These are phyloP conservation scores for Scutellaria minor DNA, from an alignment of 257 asterid species.

Conservation along the genomic window DNA sequence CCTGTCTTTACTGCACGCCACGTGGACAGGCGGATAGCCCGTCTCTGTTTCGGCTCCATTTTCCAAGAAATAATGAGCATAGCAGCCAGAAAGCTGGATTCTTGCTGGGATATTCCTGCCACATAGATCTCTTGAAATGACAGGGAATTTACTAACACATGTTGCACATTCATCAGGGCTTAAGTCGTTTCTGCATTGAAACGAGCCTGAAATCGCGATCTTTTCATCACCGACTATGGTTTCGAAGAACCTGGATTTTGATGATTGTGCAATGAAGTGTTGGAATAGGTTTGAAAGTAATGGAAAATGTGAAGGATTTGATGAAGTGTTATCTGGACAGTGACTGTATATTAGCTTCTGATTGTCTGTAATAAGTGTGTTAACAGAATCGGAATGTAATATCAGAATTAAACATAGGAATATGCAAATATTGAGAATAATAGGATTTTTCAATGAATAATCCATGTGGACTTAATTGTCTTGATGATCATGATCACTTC, in stretches of 20 bases:
- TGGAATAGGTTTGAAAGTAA: constrained; percentile 50
- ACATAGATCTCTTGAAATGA: constrained; percentile 43
- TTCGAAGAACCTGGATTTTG: constrained; percentile 51
- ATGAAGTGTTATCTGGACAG: constrained; percentile 50
- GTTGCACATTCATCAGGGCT: constrained; percentile 48
- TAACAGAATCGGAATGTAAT: constrained; percentile 31
- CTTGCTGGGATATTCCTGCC: constrained; percentile 51
- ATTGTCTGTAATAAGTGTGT: constrained; percentile 34
- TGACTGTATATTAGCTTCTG: constrained; percentile 51
- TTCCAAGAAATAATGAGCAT: constrained; percentile 56
- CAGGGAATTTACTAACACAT: constrained; percentile 50
- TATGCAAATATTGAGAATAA: constrained; percentile 14
- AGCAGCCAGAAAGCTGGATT: constrained; percentile 74
- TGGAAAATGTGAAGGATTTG: constrained; percentile 37
- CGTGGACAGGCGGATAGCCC: constrained; percentile 43
- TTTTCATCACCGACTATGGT: constrained; percentile 52
- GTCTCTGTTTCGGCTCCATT: constrained; percentile 29
- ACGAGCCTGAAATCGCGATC: constrained; percentile 55
- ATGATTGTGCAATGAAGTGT: constrained; percentile 49
- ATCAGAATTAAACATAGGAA: constrained; percentile 31
- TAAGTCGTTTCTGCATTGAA: constrained; percentile 61
- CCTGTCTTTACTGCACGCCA: constrained; percentile 46
- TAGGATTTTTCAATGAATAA: constrained; percentile 17
- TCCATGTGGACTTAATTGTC: constrained; percentile 40
- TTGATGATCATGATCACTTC: constrained; percentile 28